Percentiles rank a stretch among this genome's conserved stretches.
phyloP scores from a whole-genome alignment of 2,329 filamentous ascomycete genomes.

The Arthrobotrys musiformis region DNA sequence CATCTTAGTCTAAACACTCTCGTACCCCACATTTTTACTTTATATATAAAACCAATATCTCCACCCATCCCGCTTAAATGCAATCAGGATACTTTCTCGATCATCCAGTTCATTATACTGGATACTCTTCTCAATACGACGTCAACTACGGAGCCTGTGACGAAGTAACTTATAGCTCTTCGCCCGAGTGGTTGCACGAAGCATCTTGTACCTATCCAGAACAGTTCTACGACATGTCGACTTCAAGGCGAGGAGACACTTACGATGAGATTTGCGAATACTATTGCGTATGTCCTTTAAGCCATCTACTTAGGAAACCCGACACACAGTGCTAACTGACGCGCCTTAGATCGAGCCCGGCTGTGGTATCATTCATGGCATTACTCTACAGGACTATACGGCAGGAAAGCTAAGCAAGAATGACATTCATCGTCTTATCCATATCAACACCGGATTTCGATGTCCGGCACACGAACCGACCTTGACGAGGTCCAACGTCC shows the following conservation, averaged over 20 bases:
- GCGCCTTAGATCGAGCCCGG: slow-evolving; percentile 32
- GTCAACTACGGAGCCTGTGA: neutral
- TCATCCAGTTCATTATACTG: slow-evolving; percentile 36
- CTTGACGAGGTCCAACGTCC: slow-evolving; percentile 34
- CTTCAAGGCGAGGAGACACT: slow-evolving; percentile 5
- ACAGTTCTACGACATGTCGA: slow-evolving; percentile 40
- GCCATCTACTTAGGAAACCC: neutral
- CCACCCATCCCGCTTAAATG: slow-evolving; percentile 45
- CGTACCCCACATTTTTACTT: slow-evolving; percentile 50
- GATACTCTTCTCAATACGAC: slow-evolving; percentile 36
- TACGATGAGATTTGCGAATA: slow-evolving; percentile 42
- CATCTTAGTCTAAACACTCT: slow-evolving; percentile 18
- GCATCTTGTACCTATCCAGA: slow-evolving; percentile 5
- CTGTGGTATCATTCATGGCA: slow-evolving; percentile 17
- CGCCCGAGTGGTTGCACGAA: neutral
- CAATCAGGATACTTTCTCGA: slow-evolving; percentile 34
- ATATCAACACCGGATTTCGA: slow-evolving; percentile 44
- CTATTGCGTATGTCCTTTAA: slow-evolving; percentile 36
- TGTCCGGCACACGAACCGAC: slow-evolving; percentile 44
- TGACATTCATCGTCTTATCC: slow-evolving; percentile 35
- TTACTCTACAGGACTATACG: slow-evolving; percentile 49
- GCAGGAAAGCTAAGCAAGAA: slow-evolving; percentile 21
- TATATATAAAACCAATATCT: slow-evolving; percentile 35
- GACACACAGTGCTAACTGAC: neutral
- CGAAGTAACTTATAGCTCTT: slow-evolving; percentile 22